Conservation (phyloP, 345 rosid genomes). For the Tarenaya hassleriana region DNA sequence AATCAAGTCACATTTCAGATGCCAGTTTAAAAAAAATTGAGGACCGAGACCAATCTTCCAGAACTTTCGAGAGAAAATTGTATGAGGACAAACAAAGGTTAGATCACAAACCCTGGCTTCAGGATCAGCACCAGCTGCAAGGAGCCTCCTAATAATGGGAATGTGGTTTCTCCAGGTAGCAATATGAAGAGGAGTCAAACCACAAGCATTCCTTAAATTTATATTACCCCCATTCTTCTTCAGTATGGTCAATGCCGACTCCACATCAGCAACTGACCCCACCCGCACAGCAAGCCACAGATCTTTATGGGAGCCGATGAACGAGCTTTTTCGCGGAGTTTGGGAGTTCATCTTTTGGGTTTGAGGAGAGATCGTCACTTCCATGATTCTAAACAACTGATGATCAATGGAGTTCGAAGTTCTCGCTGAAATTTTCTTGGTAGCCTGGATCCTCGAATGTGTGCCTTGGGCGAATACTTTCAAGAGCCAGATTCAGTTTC, state of each 20-base stretch:
- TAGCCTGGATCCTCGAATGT: background rate
- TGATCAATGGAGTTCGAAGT: background rate
- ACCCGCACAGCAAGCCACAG: constrained; percentile 66
- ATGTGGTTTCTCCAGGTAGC: constrained; percentile 95
- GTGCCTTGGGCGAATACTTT: constrained; percentile 8
- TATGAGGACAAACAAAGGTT: constrained; percentile 11
- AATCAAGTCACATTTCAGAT: background rate
- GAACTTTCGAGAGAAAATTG: background rate
- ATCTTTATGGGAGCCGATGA: constrained; percentile 49
- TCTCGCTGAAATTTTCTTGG: constrained; percentile 9
- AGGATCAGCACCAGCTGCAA: constrained; percentile 93
- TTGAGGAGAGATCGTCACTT: constrained; percentile 51
- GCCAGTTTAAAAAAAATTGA: background rate
- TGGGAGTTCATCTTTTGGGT: constrained; percentile 50
- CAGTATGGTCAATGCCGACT: constrained; percentile 47
- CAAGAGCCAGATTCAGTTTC: constrained; percentile 10
- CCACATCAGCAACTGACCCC: constrained; percentile 84
- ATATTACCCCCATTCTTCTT: constrained; percentile 85
- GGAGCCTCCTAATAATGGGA: constrained; percentile 82
- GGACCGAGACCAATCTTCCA: too few species aligned
- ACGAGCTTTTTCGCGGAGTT: constrained; percentile 41
- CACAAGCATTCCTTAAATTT: constrained; percentile 63
- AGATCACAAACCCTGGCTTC: constrained; percentile 80
- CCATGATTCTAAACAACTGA: constrained; percentile 32
- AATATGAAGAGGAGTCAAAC: constrained; percentile 80